Evolutionary conservation across 192 early-diverging fungal genomes (phyloP).

Genomic region (Obelidium mucronatum): DNA sequence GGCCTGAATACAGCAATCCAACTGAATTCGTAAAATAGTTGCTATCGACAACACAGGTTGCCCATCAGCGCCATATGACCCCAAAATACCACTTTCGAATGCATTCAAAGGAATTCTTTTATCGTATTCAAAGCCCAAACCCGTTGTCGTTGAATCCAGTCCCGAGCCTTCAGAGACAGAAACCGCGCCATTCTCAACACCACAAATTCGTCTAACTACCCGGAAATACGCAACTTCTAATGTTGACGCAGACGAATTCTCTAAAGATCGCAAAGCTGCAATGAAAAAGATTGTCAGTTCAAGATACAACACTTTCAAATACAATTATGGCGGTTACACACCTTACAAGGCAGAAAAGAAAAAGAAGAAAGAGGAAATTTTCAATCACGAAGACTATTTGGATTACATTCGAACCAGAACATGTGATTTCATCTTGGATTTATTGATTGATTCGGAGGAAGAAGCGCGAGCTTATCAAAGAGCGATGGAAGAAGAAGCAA

Average conservation of each 20-base stretch:
- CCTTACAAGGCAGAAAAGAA: slow-evolving; percentile 49
- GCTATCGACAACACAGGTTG: slow-evolving; percentile 40
- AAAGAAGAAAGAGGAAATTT: background rate
- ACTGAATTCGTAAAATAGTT: slow-evolving; percentile 26
- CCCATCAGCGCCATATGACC: slow-evolving; percentile 55
- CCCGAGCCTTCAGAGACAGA: background rate
- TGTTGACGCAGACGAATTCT: slow-evolving; percentile 52
- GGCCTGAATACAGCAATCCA: background rate
- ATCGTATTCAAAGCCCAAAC: slow-evolving; percentile 3
- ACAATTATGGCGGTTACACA: slow-evolving; percentile 68
- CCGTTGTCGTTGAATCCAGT: background rate
- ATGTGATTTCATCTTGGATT: slow-evolving; percentile 52
- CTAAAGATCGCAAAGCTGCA: slow-evolving; percentile 48
- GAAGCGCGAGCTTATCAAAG: slow-evolving; percentile 33
- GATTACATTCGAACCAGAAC: slow-evolving; percentile 43
- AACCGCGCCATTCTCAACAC: slow-evolving; percentile 28
- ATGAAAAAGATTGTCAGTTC: slow-evolving; percentile 57
- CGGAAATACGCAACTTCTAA: slow-evolving; percentile 33
- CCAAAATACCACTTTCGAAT: slow-evolving; percentile 31
- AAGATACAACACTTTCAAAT: slow-evolving; percentile 53
- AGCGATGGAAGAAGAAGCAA: slow-evolving; percentile 47
- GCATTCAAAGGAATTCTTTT: slow-evolving; percentile 35
- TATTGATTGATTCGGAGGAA: slow-evolving; percentile 52
- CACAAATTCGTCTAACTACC: slow-evolving; percentile 40
- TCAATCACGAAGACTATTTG: slow-evolving; percentile 40